Evolutionary conservation across 768 basidiomycete genomes (phyloP), one percentile per base, ranked within the genome.

Genomic region (Hygrocybe punicea): DNA sequence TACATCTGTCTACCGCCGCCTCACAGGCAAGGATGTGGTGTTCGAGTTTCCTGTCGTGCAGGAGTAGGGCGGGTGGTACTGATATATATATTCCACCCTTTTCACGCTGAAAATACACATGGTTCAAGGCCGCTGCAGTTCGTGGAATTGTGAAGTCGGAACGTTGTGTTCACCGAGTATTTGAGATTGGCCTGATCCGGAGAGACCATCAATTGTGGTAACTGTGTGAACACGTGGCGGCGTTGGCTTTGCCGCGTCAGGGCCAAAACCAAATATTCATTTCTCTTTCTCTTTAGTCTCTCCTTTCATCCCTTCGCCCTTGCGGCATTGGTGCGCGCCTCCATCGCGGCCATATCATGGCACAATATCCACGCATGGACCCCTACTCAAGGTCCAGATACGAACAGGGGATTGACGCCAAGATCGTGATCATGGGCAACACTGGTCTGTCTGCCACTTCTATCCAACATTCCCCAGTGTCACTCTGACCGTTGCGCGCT

Each of bases 1-100:
- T 82, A 90, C 95, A 49, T 94, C 93, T 40, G 92, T 98, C 62
- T 98, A 97, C 84, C 90, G 89, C 69, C 84, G 89, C 61, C 78
- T 97, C 72, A 96, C 94, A 62, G 95, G 95, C 72, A 98, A 97
- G 82, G 95, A 98, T 62, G 95, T 97, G 57, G 86, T 89, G 54
- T 93, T 93, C 70, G 91, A 93, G 80, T 93, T 93, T 80, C 91
- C 91, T 44, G 84, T 85, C 63, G 77, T 78, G 65, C 85, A 86
- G 71, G 84, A 87, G 73, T 89, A 85, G 78, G 29, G 29, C 29
- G 4, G n/a, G 29, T 29, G 29, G 29, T 29, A 29, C 29, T 8
- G 29, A 29, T 29, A 29, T 8, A 29, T 29, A 29, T 8, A 29
- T 29, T 4, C 4, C 29, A 29, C n/a, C n/a, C n/a, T n/a, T n/a